These are phyloP conservation scores for Pichia heedii DNA, from an alignment of 805 yeast genomes.

Conservation along the genomic window DNA sequence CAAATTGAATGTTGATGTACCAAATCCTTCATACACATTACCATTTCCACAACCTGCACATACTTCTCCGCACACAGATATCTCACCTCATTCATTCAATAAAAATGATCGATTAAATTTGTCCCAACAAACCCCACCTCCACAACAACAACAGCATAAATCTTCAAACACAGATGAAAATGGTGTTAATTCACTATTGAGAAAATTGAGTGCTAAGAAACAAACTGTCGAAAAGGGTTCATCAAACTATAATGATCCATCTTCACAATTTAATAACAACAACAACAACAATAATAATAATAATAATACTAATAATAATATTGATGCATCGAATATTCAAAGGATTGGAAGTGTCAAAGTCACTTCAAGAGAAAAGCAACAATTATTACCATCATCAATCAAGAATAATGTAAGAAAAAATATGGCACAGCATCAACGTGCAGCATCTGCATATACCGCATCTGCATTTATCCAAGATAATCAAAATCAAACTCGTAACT, in stretches of 20 bases:
- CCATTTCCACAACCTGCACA: slow-evolving; percentile 36
- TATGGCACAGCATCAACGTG: slow-evolving; percentile 28
- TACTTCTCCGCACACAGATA: slow-evolving; percentile 27
- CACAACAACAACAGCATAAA: slow-evolving; percentile 16
- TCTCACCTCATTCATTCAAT: slow-evolving; percentile 15
- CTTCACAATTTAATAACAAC: neutral
- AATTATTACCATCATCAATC: slow-evolving; percentile 17
- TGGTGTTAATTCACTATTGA: slow-evolving; percentile 23
- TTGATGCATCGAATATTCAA: slow-evolving; percentile 34
- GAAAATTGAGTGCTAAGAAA: slow-evolving; percentile 23
- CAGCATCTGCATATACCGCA: slow-evolving; percentile 30
- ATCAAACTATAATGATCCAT: neutral
- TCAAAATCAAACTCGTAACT: neutral
- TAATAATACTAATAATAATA: slow-evolving; percentile 16
- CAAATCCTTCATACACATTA: slow-evolving; percentile 34
- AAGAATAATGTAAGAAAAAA: slow-evolving; percentile 21
- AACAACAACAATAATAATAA: slow-evolving; percentile 12
- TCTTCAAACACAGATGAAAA: slow-evolving; percentile 9
- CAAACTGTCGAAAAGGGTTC: neutral
- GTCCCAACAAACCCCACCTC: slow-evolving; percentile 13
- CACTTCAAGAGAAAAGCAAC: slow-evolving; percentile 46
- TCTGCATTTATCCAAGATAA: slow-evolving; percentile 20
- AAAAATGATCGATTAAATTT: neutral
- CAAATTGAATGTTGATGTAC: slow-evolving; percentile 3
- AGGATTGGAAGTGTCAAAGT: slow-evolving; percentile 55